phyloP scores from a whole-genome alignment of 2,329 filamentous ascomycete genomes.

The Aspergillus costaricaensis region DNA sequence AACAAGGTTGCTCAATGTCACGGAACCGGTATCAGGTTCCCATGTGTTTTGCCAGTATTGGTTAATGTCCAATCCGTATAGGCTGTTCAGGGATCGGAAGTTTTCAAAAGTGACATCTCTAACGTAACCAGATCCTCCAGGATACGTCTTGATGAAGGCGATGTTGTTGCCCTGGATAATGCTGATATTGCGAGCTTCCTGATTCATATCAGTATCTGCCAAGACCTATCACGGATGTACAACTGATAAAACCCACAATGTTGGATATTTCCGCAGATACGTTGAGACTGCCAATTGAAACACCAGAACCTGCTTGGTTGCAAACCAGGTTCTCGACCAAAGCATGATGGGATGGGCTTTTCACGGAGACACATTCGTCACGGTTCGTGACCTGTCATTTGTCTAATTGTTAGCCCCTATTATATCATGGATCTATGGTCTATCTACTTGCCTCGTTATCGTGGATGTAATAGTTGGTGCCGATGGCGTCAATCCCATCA shows the following conservation, averaged over 20 bases:
- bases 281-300: slow-evolving; percentile 41
- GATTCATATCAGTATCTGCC: not conserved
- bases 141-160: slow-evolving; percentile 44
- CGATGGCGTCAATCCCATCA: slow-evolving; percentile 41
- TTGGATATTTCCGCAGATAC: slow-evolving; percentile 35
- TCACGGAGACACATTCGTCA: slow-evolving; percentile 43
- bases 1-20: slow-evolving; percentile 25
- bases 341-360: slow-evolving; percentile 39
- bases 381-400: slow-evolving; percentile 35
- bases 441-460: slow-evolving; percentile 31
- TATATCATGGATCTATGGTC: fast-evolving
- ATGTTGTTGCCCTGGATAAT: slow-evolving; percentile 43
- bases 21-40: slow-evolving; percentile 26
- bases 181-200: slow-evolving; percentile 39
- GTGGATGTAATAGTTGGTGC: slow-evolving; percentile 42
- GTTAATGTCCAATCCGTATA: slow-evolving; percentile 28
- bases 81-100: slow-evolving; percentile 28
- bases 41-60: slow-evolving; percentile 32
- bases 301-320: slow-evolving; percentile 40
- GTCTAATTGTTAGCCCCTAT: too few relatives aligned
- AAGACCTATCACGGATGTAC: not conserved
- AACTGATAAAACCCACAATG: slow-evolving; percentile 22
- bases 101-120: slow-evolving; percentile 38
- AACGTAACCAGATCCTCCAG: slow-evolving; percentile 42
- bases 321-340: slow-evolving; percentile 40